These are phyloP conservation scores for Phialophora verrucosa DNA, from an alignment of 2,329 filamentous ascomycete genomes.

Conservation along the genomic window DNA sequence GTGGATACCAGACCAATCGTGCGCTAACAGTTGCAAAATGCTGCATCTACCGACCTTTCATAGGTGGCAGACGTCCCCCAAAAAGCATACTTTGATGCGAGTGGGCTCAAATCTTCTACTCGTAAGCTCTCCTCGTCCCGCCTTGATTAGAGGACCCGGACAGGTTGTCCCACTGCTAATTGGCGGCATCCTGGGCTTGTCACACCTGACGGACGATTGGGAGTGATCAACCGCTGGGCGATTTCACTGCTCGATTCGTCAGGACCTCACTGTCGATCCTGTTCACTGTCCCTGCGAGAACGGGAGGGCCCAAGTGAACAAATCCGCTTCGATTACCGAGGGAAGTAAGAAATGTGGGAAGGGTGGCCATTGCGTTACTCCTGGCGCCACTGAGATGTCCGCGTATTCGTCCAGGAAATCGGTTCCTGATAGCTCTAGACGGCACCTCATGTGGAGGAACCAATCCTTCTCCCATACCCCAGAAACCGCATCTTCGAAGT, in stretches of 20 bases:
- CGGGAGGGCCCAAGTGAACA: background rate
- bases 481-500: background rate
- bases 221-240: background rate
- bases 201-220: background rate
- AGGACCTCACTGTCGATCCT: background rate
- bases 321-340: background rate
- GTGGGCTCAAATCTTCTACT: background rate
- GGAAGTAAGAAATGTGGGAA: background rate
- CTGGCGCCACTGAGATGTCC: background rate
- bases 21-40: constrained; percentile 6
- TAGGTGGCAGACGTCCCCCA: background rate
- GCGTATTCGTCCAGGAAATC: background rate
- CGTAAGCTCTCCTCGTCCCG: background rate
- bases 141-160: background rate
- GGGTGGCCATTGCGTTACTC: background rate
- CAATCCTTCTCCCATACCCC: constrained; percentile 13
- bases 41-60: constrained; percentile 4
- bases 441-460: background rate
- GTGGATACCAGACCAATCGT: constrained; percentile 14
- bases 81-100: background rate
- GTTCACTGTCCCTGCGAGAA: background rate
- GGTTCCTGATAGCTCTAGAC: background rate
- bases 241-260: background rate
- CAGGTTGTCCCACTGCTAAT: background rate
- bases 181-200: background rate